A percentile compares a stretch with the other conserved stretches of the same genome.
Conservation (phyloP, 345 rosid species). For the Murraya koenigii region DNA sequence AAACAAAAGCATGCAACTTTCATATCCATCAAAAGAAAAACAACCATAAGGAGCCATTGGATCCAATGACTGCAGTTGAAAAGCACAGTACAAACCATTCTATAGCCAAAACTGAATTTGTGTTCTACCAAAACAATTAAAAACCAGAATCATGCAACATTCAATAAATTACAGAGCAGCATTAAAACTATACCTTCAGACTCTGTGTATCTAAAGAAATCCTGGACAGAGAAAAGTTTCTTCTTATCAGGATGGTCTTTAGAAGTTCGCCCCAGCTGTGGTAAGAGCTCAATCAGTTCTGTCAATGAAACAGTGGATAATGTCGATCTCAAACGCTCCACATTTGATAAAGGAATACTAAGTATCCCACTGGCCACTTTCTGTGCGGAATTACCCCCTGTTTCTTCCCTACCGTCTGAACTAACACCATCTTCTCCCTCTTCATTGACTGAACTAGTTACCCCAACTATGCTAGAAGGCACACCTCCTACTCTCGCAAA, state of each 20-base stretch:
- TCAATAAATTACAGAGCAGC: background rate
- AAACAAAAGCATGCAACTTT: background rate
- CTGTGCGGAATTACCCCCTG: constrained; percentile 54
- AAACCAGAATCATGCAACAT: background rate
- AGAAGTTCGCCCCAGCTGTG: constrained; percentile 70
- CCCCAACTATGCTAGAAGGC: constrained; percentile 71
- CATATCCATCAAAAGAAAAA: background rate
- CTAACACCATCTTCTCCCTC: constrained; percentile 52
- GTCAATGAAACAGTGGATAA: constrained; percentile 72
- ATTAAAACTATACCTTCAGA: constrained; percentile 71
- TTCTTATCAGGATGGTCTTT: constrained; percentile 95
- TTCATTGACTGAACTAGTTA: constrained; percentile 57
- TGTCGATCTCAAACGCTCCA: constrained; percentile 84
- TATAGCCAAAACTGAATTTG: background rate
- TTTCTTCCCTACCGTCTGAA: constrained; percentile 49
- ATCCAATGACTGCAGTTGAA: background rate
- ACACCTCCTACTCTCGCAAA: constrained; percentile 94
- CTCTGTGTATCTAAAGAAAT: constrained; percentile 97
- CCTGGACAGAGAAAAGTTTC: constrained; percentile 89
- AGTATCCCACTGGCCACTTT: constrained; percentile 71
- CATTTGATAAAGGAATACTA: constrained; percentile 86
- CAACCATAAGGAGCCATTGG: background rate
- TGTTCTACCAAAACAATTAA: background rate
- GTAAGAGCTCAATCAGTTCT: constrained; percentile 87
- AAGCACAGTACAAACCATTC: background rate